These are phyloP conservation scores for Ogataea trehalophila DNA, from an alignment of 805 yeast genomes.

Conservation along the genomic window DNA sequence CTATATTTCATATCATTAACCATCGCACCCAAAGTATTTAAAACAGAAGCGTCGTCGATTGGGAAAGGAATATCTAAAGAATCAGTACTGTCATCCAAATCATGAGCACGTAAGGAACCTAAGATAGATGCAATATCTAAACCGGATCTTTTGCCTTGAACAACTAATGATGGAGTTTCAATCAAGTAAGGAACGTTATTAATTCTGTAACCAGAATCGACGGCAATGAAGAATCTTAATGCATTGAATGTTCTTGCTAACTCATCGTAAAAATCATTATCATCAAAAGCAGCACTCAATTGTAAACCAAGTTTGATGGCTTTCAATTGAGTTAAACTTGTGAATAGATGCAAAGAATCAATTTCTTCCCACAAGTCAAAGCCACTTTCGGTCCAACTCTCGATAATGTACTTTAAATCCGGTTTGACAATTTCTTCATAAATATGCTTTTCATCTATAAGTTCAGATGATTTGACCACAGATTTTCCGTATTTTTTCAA, in stretches of 20 bases:
- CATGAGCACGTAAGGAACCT: constrained; percentile 42
- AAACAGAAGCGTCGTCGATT: constrained; percentile 49
- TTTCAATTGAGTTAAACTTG: constrained; percentile 66
- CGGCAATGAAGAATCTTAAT: constrained; percentile 35
- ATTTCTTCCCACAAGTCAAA: constrained; percentile 95
- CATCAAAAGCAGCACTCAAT: constrained; percentile 29
- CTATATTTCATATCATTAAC: constrained; percentile 64
- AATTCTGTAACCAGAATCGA: constrained; percentile 39
- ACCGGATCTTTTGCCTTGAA: constrained; percentile 51
- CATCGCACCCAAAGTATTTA: constrained; percentile 60
- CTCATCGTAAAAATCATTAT: constrained; percentile 27
- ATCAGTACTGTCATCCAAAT: constrained; percentile 31
- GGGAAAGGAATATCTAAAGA: constrained; percentile 53
- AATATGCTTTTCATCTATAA: constrained; percentile 31
- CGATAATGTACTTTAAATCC: constrained; percentile 61
- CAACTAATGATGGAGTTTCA: constrained; percentile 55
- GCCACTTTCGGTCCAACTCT: constrained; percentile 59
- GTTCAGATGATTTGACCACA: constrained; percentile 27
- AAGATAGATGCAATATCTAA: constrained; percentile 73
- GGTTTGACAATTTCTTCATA: constrained; percentile 54
- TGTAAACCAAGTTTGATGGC: constrained; percentile 56
- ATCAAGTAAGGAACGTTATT: constrained; percentile 49
- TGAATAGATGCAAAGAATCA: constrained; percentile 71
- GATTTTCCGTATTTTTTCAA: constrained; percentile 30
- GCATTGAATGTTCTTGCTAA: constrained; percentile 30